Percentiles rank a stretch among this genome's conserved stretches.
These are phyloP conservation scores for Acacia acuminata DNA, from an alignment of 306 rosid genomes.

Conservation along the genomic window DNA sequence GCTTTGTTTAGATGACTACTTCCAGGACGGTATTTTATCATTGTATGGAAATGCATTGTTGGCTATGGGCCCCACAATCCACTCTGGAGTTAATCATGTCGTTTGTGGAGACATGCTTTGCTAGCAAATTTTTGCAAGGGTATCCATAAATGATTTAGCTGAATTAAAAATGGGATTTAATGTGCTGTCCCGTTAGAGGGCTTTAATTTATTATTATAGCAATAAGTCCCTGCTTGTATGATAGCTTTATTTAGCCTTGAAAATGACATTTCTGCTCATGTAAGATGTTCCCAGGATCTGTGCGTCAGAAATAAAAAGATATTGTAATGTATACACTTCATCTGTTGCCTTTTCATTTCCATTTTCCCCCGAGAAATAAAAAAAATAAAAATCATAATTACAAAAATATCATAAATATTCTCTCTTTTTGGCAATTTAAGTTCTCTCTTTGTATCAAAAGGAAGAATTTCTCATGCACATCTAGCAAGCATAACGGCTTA, in stretches of 20 bases:
- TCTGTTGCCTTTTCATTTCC: neutral
- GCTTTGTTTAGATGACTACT: constrained; percentile 31
- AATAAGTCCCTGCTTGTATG: neutral
- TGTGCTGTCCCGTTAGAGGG: constrained; percentile 1
- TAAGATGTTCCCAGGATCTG: neutral
- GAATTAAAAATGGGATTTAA: neutral
- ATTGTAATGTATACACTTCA: no score
- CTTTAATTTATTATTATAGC: neutral
- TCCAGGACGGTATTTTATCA: constrained; percentile 31
- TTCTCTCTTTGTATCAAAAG: constrained; percentile 18
- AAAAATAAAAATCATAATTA: neutral
- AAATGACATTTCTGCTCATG: neutral
- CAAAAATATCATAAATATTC: neutral
- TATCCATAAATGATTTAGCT: constrained; percentile 18
- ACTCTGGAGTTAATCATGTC: constrained; percentile 23
- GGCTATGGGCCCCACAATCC: constrained; percentile 33
- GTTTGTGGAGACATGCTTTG: constrained; percentile 16
- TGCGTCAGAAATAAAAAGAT: neutral
- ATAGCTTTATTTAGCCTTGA: neutral
- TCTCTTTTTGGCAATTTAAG: neutral
- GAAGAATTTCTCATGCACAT: constrained; percentile 14
- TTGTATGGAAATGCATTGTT: constrained; percentile 24
- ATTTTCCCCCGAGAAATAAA: neutral
- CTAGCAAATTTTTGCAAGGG: constrained; percentile 21
- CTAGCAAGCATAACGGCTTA: neutral